These are phyloP conservation scores for Apiospora aurea DNA, from an alignment of 2,329 filamentous ascomycete genomes.

Conservation along the genomic window DNA sequence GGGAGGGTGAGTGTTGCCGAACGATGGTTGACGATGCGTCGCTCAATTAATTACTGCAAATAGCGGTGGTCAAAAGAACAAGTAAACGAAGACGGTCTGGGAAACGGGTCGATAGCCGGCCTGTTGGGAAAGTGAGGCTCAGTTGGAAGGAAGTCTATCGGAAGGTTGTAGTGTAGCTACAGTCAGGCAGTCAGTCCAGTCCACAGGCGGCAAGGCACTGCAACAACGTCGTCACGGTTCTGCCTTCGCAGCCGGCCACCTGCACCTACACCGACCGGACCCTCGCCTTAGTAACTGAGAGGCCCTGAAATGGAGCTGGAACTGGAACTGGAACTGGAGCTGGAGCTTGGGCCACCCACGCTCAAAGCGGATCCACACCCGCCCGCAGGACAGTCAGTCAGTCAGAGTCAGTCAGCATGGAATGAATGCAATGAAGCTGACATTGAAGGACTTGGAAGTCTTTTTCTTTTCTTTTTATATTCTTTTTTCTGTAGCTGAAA, in stretches of 20 bases:
- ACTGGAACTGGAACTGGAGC: neutral
- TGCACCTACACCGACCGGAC: neutral
- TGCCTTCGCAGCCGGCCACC: conserved; percentile 25
- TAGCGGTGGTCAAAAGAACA: neutral
- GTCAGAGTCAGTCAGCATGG: no score
- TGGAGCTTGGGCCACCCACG: conserved; percentile 10
- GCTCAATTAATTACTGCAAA: neutral
- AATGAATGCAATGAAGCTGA: neutral
- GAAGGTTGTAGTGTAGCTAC: neutral
- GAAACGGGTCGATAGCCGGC: neutral
- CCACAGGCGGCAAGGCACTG: neutral
- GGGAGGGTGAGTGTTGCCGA: neutral
- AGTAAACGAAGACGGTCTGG: neutral
- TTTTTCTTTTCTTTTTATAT: no score
- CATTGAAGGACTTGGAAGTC: neutral
- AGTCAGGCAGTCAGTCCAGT: no score
- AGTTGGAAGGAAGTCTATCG: neutral
- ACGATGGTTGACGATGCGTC: neutral
- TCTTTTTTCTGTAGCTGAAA: neutral
- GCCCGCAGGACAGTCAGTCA: no score
- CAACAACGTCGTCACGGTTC: conserved; percentile 30
- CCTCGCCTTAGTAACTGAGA: neutral
- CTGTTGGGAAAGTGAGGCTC: neutral
- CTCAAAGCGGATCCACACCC: neutral
- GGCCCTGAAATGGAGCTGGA: neutral